phyloP scores from a whole-genome alignment of 495 filamentous ascomycete genomes.

The Neurospora hispaniola region DNA sequence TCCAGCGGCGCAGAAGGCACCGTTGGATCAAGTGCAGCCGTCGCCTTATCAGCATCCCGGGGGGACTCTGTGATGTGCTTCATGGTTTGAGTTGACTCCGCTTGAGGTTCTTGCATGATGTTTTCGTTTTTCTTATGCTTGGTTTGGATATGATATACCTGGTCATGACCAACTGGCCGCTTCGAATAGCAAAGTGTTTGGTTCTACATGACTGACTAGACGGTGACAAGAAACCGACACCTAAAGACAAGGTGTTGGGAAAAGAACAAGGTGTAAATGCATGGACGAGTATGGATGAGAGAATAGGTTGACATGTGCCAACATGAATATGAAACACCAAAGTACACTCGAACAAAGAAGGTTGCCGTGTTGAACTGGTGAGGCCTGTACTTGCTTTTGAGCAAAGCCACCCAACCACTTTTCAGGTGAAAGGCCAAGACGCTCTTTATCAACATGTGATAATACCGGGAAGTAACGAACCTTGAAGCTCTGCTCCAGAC shows the following conservation, averaged over 20 bases:
- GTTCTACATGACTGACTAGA: background rate
- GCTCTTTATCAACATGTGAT: background rate
- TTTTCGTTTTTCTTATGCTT: no score
- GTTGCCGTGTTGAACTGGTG: background rate
- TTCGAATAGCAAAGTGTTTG: background rate
- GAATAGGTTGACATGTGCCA: background rate
- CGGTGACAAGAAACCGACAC: background rate
- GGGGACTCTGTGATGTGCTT: background rate
- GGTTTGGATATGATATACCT: background rate
- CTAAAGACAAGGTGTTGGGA: background rate
- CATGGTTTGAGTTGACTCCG: no score
- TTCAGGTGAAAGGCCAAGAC: background rate
- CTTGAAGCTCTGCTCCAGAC: background rate
- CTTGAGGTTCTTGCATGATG: background rate
- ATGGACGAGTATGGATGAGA: background rate
- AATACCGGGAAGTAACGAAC: background rate
- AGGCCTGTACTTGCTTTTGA: background rate
- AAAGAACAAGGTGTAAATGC: background rate
- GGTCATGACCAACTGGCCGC: background rate
- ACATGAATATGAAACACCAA: background rate
- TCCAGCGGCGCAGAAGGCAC: slow-evolving; percentile 12
- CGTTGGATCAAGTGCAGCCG: slow-evolving; percentile 11
- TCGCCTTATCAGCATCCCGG: background rate
- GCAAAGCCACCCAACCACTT: background rate
- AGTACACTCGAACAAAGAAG: background rate